These are phyloP conservation scores for Geotrichum carabidarum DNA, from an alignment of 1,139 yeast species.

Conservation along the genomic window DNA sequence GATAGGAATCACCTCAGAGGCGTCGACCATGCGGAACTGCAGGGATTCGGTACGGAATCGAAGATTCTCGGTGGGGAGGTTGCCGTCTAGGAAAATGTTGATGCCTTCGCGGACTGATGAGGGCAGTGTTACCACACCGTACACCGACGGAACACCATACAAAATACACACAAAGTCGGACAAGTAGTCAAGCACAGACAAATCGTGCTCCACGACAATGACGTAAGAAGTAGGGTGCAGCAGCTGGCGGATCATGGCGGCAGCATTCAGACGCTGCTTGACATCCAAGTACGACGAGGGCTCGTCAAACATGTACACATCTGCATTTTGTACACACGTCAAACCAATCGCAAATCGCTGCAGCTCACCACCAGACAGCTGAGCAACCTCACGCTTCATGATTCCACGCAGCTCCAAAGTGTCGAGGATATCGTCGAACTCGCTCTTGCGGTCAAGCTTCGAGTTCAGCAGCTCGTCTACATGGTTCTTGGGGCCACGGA, in stretches of 20 bases:
- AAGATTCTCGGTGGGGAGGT: constrained; percentile 92
- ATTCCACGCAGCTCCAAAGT: constrained; percentile 70
- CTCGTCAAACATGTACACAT: constrained; percentile 98
- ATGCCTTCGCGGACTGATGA: constrained; percentile 97
- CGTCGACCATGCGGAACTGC: constrained; percentile 92
- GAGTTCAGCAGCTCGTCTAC: constrained; percentile 79
- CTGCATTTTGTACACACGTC: constrained; percentile 92
- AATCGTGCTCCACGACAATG: constrained; percentile 96
- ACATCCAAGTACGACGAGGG: constrained; percentile 98
- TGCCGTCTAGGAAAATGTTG: constrained; percentile 95
- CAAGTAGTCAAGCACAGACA: constrained; percentile 91
- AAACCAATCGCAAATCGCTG: constrained; percentile 97
- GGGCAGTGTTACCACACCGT: constrained; percentile 96
- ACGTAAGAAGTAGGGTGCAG: constrained; percentile 70
- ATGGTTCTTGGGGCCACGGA: constrained; percentile 80
- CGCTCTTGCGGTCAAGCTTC: constrained; percentile 64
- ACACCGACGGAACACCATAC: constrained; percentile 96
- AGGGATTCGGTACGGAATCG: constrained; percentile 93
- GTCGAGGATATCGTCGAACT: constrained; percentile 56
- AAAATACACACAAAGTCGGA: constrained; percentile 94
- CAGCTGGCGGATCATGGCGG: constrained; percentile 83
- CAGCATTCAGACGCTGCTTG: constrained; percentile 97
- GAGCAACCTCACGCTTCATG: constrained; percentile 76
- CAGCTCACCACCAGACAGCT: constrained; percentile 95
- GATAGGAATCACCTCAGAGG: constrained; percentile 56